These are phyloP conservation scores for Melampsora americana DNA, from an alignment of 1,284 basidiomycete genomes.

Conservation along the genomic window DNA sequence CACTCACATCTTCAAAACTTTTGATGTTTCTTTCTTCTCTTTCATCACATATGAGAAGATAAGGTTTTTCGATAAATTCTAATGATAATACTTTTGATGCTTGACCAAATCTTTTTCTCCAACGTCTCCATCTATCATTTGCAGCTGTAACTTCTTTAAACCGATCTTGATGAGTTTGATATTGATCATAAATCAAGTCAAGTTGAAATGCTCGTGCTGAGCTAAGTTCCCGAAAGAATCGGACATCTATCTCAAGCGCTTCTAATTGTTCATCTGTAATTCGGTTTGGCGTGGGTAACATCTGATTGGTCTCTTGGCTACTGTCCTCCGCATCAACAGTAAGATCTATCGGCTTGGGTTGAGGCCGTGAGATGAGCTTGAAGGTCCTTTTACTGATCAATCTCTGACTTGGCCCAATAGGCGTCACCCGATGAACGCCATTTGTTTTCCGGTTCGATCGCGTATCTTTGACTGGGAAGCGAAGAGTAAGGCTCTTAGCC, in stretches of 20 bases:
- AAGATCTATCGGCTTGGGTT: background rate
- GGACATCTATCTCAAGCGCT: constrained; percentile 28
- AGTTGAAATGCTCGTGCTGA: constrained; percentile 22
- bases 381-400: constrained; percentile 31
- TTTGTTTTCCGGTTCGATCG: constrained; percentile 11
- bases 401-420: constrained; percentile 27
- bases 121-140: constrained; percentile 29
- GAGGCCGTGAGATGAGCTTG: constrained; percentile 20
- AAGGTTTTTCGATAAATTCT: constrained; percentile 8
- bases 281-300: constrained; percentile 17
- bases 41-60: background rate
- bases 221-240: constrained; percentile 27
- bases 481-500: background rate
- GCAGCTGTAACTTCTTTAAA: constrained; percentile 19
- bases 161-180: constrained; percentile 8
- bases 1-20: constrained; percentile 21
- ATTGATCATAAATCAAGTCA: constrained; percentile 34
- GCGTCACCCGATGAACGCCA: constrained; percentile 11
- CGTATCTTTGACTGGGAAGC: constrained; percentile 11
- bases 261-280: constrained; percentile 35
- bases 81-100: constrained; percentile 24
- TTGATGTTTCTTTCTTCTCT: constrained; percentile 7
- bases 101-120: constrained; percentile 28
- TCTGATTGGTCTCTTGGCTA: constrained; percentile 2
- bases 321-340: background rate